Evolutionary conservation across 2,329 filamentous ascomycete species (phyloP).

Genomic region (Penicillium sp.): DNA sequence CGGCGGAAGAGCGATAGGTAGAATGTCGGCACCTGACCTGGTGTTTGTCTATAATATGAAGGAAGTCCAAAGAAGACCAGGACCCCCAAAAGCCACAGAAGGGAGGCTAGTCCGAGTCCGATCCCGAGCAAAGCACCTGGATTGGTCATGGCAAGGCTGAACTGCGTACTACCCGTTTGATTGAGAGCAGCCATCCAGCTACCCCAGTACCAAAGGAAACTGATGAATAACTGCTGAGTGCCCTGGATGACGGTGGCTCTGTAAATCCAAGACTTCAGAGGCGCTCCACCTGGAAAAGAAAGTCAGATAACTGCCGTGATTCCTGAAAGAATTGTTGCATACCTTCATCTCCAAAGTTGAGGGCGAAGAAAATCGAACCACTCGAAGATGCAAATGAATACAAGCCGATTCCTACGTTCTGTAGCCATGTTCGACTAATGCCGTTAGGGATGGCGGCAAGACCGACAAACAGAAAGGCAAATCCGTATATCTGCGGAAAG

Average conservation of each 20-base stretch:
- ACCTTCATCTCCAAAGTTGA: constrained; percentile 66
- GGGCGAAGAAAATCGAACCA: constrained; percentile 65
- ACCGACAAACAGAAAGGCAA: constrained; percentile 65
- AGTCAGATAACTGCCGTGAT: not conserved
- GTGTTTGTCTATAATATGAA: constrained; percentile 65
- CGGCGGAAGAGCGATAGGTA: constrained; percentile 62
- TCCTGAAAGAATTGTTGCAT: not conserved
- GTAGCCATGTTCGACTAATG: constrained; percentile 52
- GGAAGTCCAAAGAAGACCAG: constrained; percentile 62
- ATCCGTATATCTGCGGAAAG: constrained; percentile 51
- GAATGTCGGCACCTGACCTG: constrained; percentile 65
- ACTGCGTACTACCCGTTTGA: not conserved
- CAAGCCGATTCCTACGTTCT: constrained; percentile 61
- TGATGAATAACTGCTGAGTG: constrained; percentile 65
- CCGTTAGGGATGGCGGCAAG: constrained; percentile 55
- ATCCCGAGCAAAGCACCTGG: constrained; percentile 42
- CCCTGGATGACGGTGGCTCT: constrained; percentile 67
- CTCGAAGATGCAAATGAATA: constrained; percentile 65
- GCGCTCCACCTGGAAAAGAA: constrained; percentile 47
- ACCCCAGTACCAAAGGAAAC: constrained; percentile 68
- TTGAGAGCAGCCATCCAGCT: constrained; percentile 37
- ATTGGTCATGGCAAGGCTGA: not conserved
- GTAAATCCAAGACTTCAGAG: constrained; percentile 65
- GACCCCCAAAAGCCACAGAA: constrained; percentile 58
- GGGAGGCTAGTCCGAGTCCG: constrained; percentile 57